Percentiles rank a stretch among this genome's conserved stretches.
Evolutionary conservation across 352 stramenopile genomes (phyloP).

Genomic region (Lagenidium sp.): DNA sequence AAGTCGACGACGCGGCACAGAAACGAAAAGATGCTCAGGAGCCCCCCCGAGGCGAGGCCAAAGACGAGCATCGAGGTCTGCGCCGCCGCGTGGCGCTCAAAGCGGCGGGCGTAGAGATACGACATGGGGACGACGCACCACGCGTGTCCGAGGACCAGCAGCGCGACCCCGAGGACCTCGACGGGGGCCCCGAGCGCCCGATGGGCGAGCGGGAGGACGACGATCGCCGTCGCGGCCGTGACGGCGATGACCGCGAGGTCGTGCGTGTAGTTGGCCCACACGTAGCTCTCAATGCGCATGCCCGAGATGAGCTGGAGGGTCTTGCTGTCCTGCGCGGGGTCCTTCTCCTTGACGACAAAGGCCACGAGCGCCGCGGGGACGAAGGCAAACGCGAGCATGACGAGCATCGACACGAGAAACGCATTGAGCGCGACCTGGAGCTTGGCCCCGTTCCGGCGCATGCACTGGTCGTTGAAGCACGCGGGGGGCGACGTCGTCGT

Average conservation of each 20-base stretch:
- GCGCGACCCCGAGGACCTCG: slow-evolving; percentile 30
- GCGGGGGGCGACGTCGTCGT: too few relatives aligned
- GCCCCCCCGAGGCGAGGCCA: slow-evolving; percentile 34
- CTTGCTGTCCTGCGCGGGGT: slow-evolving; percentile 56
- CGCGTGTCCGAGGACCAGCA: slow-evolving; percentile 32
- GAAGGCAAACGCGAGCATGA: slow-evolving; percentile 64
- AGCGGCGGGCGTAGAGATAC: slow-evolving; percentile 55
- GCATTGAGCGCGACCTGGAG: slow-evolving; percentile 53
- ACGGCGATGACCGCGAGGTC: slow-evolving; percentile 35
- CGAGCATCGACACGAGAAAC: slow-evolving; percentile 47
- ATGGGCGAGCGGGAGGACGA: slow-evolving; percentile 28
- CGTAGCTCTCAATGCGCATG: slow-evolving; percentile 41
- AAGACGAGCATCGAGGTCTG: slow-evolving; percentile 68
- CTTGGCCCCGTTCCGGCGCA: slow-evolving; percentile 42
- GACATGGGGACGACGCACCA: slow-evolving; percentile 44
- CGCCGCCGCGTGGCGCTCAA: slow-evolving; percentile 42
- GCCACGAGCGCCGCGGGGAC: slow-evolving; percentile 52
- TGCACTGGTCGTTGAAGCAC: slow-evolving; percentile 24
- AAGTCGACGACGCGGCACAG: slow-evolving; percentile 64
- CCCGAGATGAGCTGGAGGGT: slow-evolving; percentile 55
- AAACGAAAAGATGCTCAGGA: slow-evolving; percentile 75
- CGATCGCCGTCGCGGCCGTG: slow-evolving; percentile 26
- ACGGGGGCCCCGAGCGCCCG: slow-evolving; percentile 17
- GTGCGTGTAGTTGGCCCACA: slow-evolving; percentile 45
- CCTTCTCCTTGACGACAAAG: slow-evolving; percentile 57